Evolutionary conservation across 2,329 filamentous ascomycete genomes (phyloP).

Genomic region (Lecanicillium sp.): DNA sequence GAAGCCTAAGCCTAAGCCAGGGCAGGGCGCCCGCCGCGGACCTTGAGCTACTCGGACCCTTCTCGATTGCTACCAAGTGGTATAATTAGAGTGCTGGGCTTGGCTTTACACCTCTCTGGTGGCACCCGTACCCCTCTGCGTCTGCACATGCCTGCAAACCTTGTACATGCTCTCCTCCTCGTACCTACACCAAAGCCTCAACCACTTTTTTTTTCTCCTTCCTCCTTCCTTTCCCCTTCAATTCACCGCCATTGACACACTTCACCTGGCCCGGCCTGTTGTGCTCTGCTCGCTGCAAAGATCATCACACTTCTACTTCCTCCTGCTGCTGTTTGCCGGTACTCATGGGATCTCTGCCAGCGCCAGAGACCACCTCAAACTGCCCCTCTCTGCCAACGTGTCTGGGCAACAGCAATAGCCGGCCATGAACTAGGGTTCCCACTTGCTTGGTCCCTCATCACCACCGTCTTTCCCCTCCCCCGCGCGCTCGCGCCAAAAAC

Average conservation of each 20-base stretch:
- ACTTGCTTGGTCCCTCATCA: conserved; percentile 21
- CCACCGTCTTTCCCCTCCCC: conserved; percentile 4
- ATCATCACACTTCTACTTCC: conserved; percentile 3
- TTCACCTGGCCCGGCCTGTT: no score
- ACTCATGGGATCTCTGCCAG: not conserved
- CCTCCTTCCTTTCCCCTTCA: not conserved
- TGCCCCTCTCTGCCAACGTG: conserved; percentile 19
- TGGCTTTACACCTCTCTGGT: no score
- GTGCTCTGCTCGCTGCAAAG: conserved; percentile 6
- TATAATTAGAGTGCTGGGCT: no score
- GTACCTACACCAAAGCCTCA: not conserved
- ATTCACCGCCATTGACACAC: not conserved
- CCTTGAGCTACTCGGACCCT: no score
- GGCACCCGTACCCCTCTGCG: no score
- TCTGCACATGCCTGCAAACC: conserved; percentile 7
- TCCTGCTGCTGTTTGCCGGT: not conserved
- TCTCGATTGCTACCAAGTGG: no score
- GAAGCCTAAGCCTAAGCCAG: no score
- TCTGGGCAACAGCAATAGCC: conserved; percentile 31
- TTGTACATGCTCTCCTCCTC: conserved; percentile 2
- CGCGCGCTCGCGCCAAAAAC: not conserved
- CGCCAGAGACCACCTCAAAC: conserved; percentile 10
- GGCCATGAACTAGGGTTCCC: conserved; percentile 34
- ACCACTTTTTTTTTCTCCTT: not conserved
- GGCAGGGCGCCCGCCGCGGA: no score